Base-by-base conservation (phyloP, 257 asterid species). In the Salvia hispanica region DNA sequence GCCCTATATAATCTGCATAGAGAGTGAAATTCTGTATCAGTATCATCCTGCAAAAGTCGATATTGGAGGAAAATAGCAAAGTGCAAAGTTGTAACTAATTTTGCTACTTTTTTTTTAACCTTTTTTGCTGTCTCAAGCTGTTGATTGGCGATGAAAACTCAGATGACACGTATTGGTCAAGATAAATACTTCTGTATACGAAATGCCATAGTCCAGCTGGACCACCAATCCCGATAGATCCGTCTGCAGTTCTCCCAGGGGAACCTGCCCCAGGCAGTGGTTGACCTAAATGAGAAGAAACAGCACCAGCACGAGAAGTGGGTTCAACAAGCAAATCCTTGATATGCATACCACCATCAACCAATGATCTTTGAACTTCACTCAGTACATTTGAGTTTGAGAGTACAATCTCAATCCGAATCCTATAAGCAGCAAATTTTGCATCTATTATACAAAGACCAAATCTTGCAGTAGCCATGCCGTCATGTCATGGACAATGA, bases 201-300 rank as follows among this genome's bases (percentile, higher is more conserved):
- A 94, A 94, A 85, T 94, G 99, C 98, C 99, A 94, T 46, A 94
- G 87, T 57, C 99, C 99, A 64, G 88, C 95, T 36, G 97, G 96
- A 70, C 99, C 99, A 70, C 96, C 99, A 67, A 80, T 66, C 25
- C 95, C 85, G 52, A 51, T 51, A 75, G 72, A 79, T 42, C 83
- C 78, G 4, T 86, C 89, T 15, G 80, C 56, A 31, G 42, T 54
- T 66, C 85, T 82, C 48, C 74, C 85, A 14, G 86, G 72, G 51
- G 89, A 74, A 46, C 77, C 92, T 70, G 81, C 52, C 45, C 82
- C 66, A 6, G 80, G 78, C 67, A 86, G 76, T 51, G 85, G 73
- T 64, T 82, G 89, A 76, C 95, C 87, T 71, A 79, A 62, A 67
- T 80, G 92, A 66, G 88, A 70, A 72, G 92, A 75, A 15, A 73